phyloP scores from a whole-genome alignment of 768 basidiomycete genomes.

The Boletus pseudopeckii region DNA sequence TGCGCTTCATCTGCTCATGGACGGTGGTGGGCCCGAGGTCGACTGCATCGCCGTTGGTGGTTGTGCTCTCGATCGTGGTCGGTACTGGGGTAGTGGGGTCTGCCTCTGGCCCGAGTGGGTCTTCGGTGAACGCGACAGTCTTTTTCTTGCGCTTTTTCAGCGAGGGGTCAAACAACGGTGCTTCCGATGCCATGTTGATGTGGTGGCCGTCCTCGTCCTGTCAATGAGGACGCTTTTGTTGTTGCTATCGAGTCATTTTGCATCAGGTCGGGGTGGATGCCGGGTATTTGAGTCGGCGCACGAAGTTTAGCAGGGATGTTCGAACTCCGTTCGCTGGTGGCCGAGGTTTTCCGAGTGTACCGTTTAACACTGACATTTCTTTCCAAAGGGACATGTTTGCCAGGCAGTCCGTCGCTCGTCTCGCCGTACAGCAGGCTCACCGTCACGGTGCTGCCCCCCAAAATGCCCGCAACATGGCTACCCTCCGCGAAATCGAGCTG shows the following conservation, averaged over 20 bases:
- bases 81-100: constrained; percentile 81
- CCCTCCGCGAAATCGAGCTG: constrained; percentile 95
- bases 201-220: constrained; percentile 15
- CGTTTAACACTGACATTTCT: not conserved
- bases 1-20: constrained; percentile 68
- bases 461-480: constrained; percentile 87
- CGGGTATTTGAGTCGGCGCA: constrained; percentile 25
- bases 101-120: constrained; percentile 76
- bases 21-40: constrained; percentile 75
- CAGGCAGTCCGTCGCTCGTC: constrained; percentile 45
- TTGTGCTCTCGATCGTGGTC: constrained; percentile 64
- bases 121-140: constrained; percentile 79
- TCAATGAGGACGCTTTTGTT: constrained; percentile 12
- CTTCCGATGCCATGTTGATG: constrained; percentile 53
- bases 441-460: constrained; percentile 39
- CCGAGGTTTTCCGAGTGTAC: constrained; percentile 34
- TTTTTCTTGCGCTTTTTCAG: constrained; percentile 89
- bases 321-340: constrained; percentile 34
- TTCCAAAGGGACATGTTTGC: constrained; percentile 41
- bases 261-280: constrained; percentile 18
- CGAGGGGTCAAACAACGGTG: constrained; percentile 80
- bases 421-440: constrained; percentile 38
- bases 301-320: constrained; percentile 18
- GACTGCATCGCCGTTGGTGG: constrained; percentile 66
- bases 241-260: constrained; percentile 7